Evolutionary conservation across 805 yeast species (phyloP).

Genomic region (Pichia nakasei): DNA sequence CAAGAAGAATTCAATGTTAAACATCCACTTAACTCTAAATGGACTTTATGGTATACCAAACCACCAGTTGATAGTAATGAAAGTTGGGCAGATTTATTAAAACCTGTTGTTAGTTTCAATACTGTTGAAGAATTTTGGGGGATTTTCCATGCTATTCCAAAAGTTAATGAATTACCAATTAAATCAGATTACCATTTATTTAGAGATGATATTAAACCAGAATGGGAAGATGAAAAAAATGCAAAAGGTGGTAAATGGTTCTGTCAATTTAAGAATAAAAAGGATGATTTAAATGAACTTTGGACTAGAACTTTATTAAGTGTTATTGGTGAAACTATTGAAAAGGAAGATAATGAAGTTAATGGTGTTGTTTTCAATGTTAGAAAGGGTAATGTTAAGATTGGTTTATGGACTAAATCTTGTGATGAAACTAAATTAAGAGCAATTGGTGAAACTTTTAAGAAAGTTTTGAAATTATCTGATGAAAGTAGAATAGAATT

Average conservation of each 20-base stretch:
- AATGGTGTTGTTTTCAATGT: conserved; percentile 90
- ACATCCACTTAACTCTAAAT: conserved; percentile 83
- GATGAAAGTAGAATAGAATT: conserved; percentile 77
- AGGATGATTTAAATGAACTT: conserved; percentile 65
- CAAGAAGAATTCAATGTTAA: conserved; percentile 61
- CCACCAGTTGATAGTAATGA: conserved; percentile 74
- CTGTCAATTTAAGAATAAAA: conserved; percentile 58
- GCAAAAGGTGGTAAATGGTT: conserved; percentile 93
- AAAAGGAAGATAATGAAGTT: conserved; percentile 69
- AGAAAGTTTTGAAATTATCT: conserved; percentile 69
- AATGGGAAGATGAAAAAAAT: conserved; percentile 94
- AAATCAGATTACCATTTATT: conserved; percentile 93
- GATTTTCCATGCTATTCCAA: conserved; percentile 85
- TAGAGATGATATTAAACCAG: conserved; percentile 90
- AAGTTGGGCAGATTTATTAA: conserved; percentile 86
- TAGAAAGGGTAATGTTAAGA: conserved; percentile 72
- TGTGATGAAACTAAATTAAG: conserved; percentile 53
- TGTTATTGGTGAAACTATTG: conserved; percentile 91
- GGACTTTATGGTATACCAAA: conserved; percentile 98
- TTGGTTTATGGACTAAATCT: conserved; percentile 91
- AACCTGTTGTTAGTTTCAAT: conserved; percentile 83
- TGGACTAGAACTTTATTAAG: conserved; percentile 88
- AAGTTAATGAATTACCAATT: conserved; percentile 81
- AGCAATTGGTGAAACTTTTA: conserved; percentile 79
- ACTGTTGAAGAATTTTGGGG: conserved; percentile 99